Evolutionary conservation across 257 asterid species (phyloP).

Genomic region (Vinca minor): DNA sequence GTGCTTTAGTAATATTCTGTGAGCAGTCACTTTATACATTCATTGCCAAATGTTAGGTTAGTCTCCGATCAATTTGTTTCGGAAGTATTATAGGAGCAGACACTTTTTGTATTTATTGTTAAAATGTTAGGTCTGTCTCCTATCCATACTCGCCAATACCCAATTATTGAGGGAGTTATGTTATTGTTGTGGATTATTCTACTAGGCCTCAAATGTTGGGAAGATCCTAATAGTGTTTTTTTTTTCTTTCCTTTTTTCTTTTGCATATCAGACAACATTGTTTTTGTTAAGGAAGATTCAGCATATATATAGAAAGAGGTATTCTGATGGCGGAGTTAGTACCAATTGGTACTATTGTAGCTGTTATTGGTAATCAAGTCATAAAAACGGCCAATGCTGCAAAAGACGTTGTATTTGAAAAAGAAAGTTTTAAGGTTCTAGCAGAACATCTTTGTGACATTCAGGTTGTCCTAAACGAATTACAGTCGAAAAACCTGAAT

Average conservation of each 20-base stretch:
- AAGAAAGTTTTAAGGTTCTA: slow-evolving; percentile 44
- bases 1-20: too few species aligned
- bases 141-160: too few species aligned
- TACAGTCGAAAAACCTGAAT: slow-evolving; percentile 32
- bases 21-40: too few species aligned
- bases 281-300: slow-evolving; percentile 5
- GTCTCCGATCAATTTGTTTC: too few species aligned
- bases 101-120: too few species aligned
- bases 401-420: slow-evolving; percentile 38
- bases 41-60: too few species aligned
- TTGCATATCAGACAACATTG: background rate
- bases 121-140: too few species aligned
- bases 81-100: too few species aligned
- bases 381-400: slow-evolving; percentile 49
- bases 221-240: background rate
- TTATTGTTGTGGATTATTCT: background rate
- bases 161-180: background rate
- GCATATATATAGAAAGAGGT: background rate
- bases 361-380: slow-evolving; percentile 40
- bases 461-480: slow-evolving; percentile 39
- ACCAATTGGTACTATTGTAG: slow-evolving; percentile 47
- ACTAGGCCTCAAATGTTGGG: background rate
- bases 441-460: slow-evolving; percentile 43
- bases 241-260: too few species aligned
- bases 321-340: slow-evolving; percentile 31